Evolutionary conservation across 2,329 filamentous ascomycete genomes (phyloP).

Genomic region (Talaromyces sp.): DNA sequence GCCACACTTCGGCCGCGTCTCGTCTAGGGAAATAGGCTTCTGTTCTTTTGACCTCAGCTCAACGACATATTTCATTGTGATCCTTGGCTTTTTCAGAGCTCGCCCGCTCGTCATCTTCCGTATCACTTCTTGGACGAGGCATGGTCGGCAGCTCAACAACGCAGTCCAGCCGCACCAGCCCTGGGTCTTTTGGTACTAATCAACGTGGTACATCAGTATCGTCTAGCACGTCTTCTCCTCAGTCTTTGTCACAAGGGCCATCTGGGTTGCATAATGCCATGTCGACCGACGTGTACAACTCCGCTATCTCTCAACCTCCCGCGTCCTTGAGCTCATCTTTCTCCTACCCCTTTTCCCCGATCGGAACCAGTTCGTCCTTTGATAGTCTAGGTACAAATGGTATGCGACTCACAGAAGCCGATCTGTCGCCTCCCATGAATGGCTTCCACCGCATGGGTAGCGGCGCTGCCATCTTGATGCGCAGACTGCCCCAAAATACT

Average conservation of each 20-base stretch:
- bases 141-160: conserved; percentile 45
- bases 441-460: conserved; percentile 33
- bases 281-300: conserved; percentile 45
- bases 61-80: neutral
- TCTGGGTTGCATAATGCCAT: conserved; percentile 44
- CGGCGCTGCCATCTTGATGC: conserved; percentile 53
- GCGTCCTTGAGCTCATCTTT: conserved; percentile 37
- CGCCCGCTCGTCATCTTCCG: neutral
- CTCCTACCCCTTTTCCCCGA: conserved; percentile 39
- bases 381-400: conserved; percentile 32
- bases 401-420: conserved; percentile 38
- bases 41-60: neutral
- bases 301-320: conserved; percentile 38
- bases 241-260: conserved; percentile 37
- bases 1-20: conserved; percentile 14
- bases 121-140: conserved; percentile 29
- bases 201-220: conserved; percentile 42
- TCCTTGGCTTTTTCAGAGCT: neutral
- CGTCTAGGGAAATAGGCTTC: neutral
- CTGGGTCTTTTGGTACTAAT: conserved; percentile 40
- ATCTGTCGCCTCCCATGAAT: conserved; percentile 37
- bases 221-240: conserved; percentile 41
- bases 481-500: conserved; percentile 59
- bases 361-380: conserved; percentile 39
- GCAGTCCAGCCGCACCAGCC: conserved; percentile 44